Base-by-base conservation (phyloP, 2,329 filamentous ascomycete genomes). In the Curvularia sp. region DNA sequence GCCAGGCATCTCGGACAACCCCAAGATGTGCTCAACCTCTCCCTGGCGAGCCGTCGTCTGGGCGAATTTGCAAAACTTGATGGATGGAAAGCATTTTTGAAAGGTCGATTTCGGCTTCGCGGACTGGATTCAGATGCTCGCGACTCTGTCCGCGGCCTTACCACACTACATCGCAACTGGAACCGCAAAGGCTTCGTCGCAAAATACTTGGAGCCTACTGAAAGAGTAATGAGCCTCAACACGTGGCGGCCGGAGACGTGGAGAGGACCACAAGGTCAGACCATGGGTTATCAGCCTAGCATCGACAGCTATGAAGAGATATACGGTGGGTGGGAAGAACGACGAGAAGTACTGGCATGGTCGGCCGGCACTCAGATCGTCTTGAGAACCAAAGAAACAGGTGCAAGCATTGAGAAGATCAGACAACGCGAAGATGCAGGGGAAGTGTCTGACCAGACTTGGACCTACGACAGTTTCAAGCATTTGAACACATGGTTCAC, bases 281-380 rank as follows among this genome's bases (percentile, higher is more conserved):
- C 79, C 55, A 84, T 88, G 68, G 86, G 86, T 3, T 89, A 86
- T 63, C 82, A 82, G 24, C 86, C 87, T 18, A 79, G 80, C 42
- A 80, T 88, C 48, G 84, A 87, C 66, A 85, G 83, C 56, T 86
- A 86, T 64, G 84, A 87, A 64, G 74, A 77, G n/a, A 79, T 76
- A 42, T 79, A 78, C 2, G 73, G 74, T 9, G 53, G 60, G 1
- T 75, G 73, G 56, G 72, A 74, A 47, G 77, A 83, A 48, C 78
- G 83, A 62, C 81, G 79, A 65, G 86, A 88, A 67, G 81, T 85
- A 0, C 70, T 89, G 7, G 84, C 81, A 2, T 88, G 85, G 81
- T 86, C 86, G 52, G 86, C 86, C 12, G 87, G 84, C 0, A 83
- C 86, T 2, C 81, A 86, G 57, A 69, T 89, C 9, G 74, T 84